Conservation (phyloP, 306 rosid genomes). For the Prunus mume region DNA sequence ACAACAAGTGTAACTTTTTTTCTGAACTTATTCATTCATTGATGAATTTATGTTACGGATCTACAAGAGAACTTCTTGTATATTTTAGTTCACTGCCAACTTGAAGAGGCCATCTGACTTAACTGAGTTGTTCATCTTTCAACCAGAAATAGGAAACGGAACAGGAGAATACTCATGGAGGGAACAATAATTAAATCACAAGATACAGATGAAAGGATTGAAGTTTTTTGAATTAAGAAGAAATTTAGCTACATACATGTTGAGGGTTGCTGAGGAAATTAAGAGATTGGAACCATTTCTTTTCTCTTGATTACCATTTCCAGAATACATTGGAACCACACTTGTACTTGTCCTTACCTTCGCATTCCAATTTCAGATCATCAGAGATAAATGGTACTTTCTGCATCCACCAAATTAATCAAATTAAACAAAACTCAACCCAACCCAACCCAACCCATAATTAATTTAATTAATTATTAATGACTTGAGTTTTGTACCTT, state of each 20-base stretch:
- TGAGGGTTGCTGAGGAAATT: neutral
- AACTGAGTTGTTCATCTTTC: neutral
- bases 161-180: neutral
- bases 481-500: conserved; percentile 42
- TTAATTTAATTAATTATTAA: neutral
- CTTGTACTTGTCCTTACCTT: conserved; percentile 94
- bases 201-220: neutral
- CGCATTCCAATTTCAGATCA: conserved; percentile 82
- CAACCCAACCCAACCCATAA: neutral
- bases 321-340: conserved; percentile 99
- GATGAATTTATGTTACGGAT: conserved; percentile 4
- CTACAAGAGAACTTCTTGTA: neutral
- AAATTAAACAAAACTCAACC: neutral
- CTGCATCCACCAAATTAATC: conserved; percentile 40
- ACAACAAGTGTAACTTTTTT: neutral
- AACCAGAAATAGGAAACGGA: neutral
- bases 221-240: neutral
- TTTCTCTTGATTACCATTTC: conserved; percentile 69
- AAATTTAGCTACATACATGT: neutral
- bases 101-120: neutral
- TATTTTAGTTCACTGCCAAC: too few species aligned
- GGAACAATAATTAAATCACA: neutral
- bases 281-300: neutral
- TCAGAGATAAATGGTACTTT: conserved; percentile 85
- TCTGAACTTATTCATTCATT: neutral